These are phyloP conservation scores for Peltaster fructicola DNA, from an alignment of 2,329 filamentous ascomycete species.

Conservation along the genomic window DNA sequence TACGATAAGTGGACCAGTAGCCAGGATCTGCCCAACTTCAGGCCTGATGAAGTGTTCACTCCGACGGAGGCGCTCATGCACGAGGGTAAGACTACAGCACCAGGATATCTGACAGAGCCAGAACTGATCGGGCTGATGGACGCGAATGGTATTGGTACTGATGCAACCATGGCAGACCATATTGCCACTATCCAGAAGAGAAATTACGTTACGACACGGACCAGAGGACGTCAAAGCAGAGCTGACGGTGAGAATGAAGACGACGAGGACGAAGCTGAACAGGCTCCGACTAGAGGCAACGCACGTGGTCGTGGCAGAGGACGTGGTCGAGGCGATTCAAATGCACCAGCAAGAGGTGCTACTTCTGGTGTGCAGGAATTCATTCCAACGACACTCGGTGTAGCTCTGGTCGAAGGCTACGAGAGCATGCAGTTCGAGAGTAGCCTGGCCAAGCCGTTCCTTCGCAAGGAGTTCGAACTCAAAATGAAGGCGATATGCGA, in stretches of 20 bases:
- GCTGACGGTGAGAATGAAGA: constrained; percentile 18
- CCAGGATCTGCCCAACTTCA: constrained; percentile 62
- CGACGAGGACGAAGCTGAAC: constrained; percentile 21
- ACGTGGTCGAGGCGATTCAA: constrained; percentile 27
- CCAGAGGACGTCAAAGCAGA: constrained; percentile 20
- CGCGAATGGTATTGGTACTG: constrained; percentile 92
- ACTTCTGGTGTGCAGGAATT: constrained; percentile 56
- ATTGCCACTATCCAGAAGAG: constrained; percentile 89
- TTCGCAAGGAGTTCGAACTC: constrained; percentile 88
- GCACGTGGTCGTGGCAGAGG: constrained; percentile 22
- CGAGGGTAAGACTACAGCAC: constrained; percentile 76
- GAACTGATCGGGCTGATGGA: constrained; percentile 96
- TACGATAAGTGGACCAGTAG: constrained; percentile 95
- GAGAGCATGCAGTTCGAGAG: constrained; percentile 86
- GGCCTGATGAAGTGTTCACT: constrained; percentile 62
- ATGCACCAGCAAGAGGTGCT: constrained; percentile 30
- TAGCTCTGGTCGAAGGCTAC: constrained; percentile 85
- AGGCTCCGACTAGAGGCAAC: constrained; percentile 15
- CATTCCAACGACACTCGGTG: constrained; percentile 77
- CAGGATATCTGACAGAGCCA: constrained; percentile 79
- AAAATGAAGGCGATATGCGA: constrained; percentile 96
- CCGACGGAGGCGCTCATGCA: constrained; percentile 77
- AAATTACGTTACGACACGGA: constrained; percentile 59
- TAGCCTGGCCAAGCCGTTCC: constrained; percentile 84
- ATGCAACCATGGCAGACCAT: constrained; percentile 98